These are phyloP conservation scores for Sorghum bicolor DNA, from an alignment of 176 grass and related monocot species.

Conservation along the genomic window Sorghum_bicolor_NCBIv3 NC_012878.2:6768001-6768500, in stretches of 20 bases:
- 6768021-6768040: constrained; percentile 43
- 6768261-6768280: constrained; percentile 14
- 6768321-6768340: constrained; percentile 25
- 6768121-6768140: constrained; percentile 51
- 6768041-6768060: constrained; percentile 35
- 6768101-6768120: constrained; percentile 32
- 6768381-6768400: constrained; percentile 35
- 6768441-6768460: neutral
- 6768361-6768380: constrained; percentile 38
- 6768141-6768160: constrained; percentile 50
- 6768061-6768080: constrained; percentile 47
- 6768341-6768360: constrained; percentile 25
- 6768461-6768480: neutral
- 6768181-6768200: constrained; percentile 24
- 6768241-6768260: constrained; percentile 2
- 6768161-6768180: constrained; percentile 46
- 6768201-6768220: neutral
- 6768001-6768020: constrained; percentile 46
- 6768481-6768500: neutral
- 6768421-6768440: neutral
- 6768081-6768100: constrained; percentile 43
- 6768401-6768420: neutral
- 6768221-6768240: constrained; percentile 25
- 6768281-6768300: neutral
- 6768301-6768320: constrained; percentile 16